Conservation (phyloP, 2,329 filamentous ascomycete genomes). For the Didymella pinodella region DNA sequence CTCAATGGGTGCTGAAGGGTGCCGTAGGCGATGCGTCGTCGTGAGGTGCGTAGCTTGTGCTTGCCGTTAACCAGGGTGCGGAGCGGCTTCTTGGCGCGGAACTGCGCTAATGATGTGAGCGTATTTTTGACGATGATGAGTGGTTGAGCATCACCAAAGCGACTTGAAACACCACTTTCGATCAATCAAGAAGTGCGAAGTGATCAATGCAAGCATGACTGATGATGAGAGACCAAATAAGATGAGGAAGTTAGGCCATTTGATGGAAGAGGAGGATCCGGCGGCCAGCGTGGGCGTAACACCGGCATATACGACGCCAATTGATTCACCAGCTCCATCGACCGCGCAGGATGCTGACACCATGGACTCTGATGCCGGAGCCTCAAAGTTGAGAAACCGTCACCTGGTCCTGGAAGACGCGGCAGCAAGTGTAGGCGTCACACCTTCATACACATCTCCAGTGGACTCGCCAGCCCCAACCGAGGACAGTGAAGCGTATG, state of each 20-base stretch:
- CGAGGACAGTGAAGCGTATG: slow-evolving; percentile 40
- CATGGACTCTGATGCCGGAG: slow-evolving; percentile 10
- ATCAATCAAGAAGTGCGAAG: slow-evolving; percentile 8
- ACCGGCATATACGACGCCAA: slow-evolving; percentile 20
- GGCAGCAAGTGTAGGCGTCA: slow-evolving; percentile 18
- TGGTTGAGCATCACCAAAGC: slow-evolving; percentile 20
- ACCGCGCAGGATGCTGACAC: slow-evolving; percentile 2
- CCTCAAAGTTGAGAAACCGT: slow-evolving; percentile 13
- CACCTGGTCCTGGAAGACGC: slow-evolving; percentile 17
- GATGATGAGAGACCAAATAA: slow-evolving; percentile 64
- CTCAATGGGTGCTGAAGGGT: slow-evolving; percentile 40
- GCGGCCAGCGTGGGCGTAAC: slow-evolving; percentile 20
- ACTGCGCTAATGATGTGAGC: slow-evolving; percentile 36
- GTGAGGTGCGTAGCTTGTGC: slow-evolving; percentile 36
- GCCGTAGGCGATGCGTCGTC: slow-evolving; percentile 35
- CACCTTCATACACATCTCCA: slow-evolving; percentile 17
- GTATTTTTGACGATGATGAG: slow-evolving; percentile 41
- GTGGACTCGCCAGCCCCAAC: slow-evolving; percentile 18
- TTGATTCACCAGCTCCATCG: slow-evolving; percentile 18
- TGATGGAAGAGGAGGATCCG: slow-evolving; percentile 23
- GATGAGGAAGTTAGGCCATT: slow-evolving; percentile 60
- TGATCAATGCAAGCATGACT: slow-evolving; percentile 56
- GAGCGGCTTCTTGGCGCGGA: slow-evolving; percentile 26
- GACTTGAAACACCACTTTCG: slow-evolving; percentile 11
- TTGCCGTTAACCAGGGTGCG: slow-evolving; percentile 29